A percentile compares a stretch with the other conserved stretches of the same genome.
Evolutionary conservation across 2,329 filamentous ascomycete genomes (phyloP).

Genomic region (Paraconiothyrium sp.): DNA sequence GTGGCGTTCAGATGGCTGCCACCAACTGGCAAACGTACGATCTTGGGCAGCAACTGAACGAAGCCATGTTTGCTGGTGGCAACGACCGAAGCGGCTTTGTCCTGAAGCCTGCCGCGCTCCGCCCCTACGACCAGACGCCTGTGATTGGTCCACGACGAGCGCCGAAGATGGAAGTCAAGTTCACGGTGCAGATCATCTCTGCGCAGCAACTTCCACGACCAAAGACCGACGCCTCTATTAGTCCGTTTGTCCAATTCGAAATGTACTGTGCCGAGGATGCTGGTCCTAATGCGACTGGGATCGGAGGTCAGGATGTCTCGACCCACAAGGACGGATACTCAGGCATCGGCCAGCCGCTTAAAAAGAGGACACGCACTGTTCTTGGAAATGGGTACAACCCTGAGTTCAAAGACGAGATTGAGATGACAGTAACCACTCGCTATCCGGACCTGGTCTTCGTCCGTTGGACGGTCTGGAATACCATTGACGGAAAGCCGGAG

Average conservation of each 20-base stretch:
- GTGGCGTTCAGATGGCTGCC: slow-evolving; percentile 96
- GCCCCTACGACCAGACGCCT: slow-evolving; percentile 52
- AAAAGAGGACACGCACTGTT: slow-evolving; percentile 81
- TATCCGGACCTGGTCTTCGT: slow-evolving; percentile 94
- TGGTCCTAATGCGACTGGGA: slow-evolving; percentile 74
- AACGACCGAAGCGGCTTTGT: slow-evolving; percentile 91
- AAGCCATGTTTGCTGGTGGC: slow-evolving; percentile 95
- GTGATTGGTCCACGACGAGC: slow-evolving; percentile 68
- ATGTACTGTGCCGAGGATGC: slow-evolving; percentile 95
- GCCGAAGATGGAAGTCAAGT: slow-evolving; percentile 82
- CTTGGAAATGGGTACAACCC: slow-evolving; percentile 94
- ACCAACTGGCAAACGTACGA: slow-evolving; percentile 99
- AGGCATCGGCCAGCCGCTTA: slow-evolving; percentile 76
- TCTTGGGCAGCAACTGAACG: slow-evolving; percentile 92
- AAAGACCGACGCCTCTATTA: slow-evolving; percentile 77
- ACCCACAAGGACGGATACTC: slow-evolving; percentile 68
- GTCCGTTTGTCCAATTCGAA: slow-evolving; percentile 94
- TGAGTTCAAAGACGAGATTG: slow-evolving; percentile 80
- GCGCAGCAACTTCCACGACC: slow-evolving; percentile 93
- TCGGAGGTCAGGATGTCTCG: slow-evolving; percentile 72
- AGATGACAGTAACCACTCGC: slow-evolving; percentile 88
- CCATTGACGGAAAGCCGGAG: slow-evolving; percentile 75
- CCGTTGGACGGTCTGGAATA: slow-evolving; percentile 90
- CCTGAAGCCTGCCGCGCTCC: slow-evolving; percentile 87
- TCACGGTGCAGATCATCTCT: slow-evolving; percentile 88